Conservation (phyloP, 1,284 basidiomycete genomes). For the Polyporus tsugae region DNA sequence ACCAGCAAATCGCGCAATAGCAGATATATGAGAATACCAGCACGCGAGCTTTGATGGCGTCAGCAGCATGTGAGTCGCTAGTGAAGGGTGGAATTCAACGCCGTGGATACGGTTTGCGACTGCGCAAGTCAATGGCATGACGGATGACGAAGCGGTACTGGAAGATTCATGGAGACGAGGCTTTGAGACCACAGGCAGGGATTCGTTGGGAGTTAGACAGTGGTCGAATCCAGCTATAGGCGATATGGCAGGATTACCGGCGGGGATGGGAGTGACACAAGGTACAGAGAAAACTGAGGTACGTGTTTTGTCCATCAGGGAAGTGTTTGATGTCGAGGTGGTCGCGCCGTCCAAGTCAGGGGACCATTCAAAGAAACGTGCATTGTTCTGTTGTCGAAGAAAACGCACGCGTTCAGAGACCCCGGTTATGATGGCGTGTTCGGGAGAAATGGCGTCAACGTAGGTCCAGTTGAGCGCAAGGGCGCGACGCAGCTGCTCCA, state of each 20-base stretch:
- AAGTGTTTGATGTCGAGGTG: not conserved
- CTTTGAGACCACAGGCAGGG: not conserved
- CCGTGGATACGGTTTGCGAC: slow-evolving; percentile 52
- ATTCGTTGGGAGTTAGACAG: not conserved
- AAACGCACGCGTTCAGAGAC: slow-evolving; percentile 53
- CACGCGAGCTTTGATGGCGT: slow-evolving; percentile 70
- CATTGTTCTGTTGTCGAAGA: slow-evolving; percentile 39
- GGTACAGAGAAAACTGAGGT: not conserved
- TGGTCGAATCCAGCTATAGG: not conserved
- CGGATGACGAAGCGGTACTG: not conserved
- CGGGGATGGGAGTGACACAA: not conserved
- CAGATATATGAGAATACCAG: slow-evolving; percentile 76
- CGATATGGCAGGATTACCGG: not conserved
- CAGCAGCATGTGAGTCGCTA: slow-evolving; percentile 59
- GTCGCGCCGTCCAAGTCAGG: slow-evolving; percentile 17
- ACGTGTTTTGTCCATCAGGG: slow-evolving; percentile 30
- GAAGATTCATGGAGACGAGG: not conserved
- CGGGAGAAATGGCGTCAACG: slow-evolving; percentile 54
- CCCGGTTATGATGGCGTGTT: slow-evolving; percentile 46
- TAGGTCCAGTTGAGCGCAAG: slow-evolving; percentile 62
- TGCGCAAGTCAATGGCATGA: slow-evolving; percentile 56
- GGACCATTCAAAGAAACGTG: slow-evolving; percentile 51
- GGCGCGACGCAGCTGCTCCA: slow-evolving; percentile 57
- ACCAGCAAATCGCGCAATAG: slow-evolving; percentile 55
- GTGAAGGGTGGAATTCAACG: slow-evolving; percentile 45